These are phyloP conservation scores for Aspergillus panamensis DNA, from an alignment of 495 filamentous ascomycete species.

Conservation along the genomic window DNA sequence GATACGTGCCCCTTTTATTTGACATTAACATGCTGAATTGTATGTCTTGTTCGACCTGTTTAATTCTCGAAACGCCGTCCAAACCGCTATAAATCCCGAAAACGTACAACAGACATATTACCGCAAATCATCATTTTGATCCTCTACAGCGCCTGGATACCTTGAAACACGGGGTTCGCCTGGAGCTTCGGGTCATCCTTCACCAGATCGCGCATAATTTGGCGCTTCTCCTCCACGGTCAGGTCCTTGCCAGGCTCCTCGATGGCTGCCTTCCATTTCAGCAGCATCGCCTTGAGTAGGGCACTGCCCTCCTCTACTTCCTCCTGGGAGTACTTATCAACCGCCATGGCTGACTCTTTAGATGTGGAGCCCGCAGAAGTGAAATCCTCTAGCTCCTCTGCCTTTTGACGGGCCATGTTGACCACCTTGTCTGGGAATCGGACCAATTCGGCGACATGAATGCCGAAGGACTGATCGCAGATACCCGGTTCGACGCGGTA, in stretches of 20 bases:
- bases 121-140: background rate
- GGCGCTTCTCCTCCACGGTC: conserved; percentile 73
- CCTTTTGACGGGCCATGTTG: conserved; percentile 97
- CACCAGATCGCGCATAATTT: conserved; percentile 75
- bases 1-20: background rate
- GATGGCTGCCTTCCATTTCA: conserved; percentile 85
- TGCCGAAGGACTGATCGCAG: conserved; percentile 96
- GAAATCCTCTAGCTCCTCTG: conserved; percentile 97
- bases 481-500: conserved; percentile 95
- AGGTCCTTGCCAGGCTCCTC: conserved; percentile 54
- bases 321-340: conserved; percentile 65
- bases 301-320: conserved; percentile 90
- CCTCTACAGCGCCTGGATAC: conserved; percentile 72
- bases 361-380: conserved; percentile 60
- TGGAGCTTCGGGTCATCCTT: conserved; percentile 64
- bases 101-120: background rate
- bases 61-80: background rate
- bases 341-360: conserved; percentile 36
- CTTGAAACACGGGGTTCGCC: conserved; percentile 84
- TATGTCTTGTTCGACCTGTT: background rate
- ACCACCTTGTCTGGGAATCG: conserved; percentile 98
- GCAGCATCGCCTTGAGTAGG: conserved; percentile 78
- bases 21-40: background rate
- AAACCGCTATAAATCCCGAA: background rate
- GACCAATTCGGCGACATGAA: conserved; percentile 96